Conservation (phyloP, 2,329 filamentous ascomycete species). For the Celoporthe dispersa region DNA sequence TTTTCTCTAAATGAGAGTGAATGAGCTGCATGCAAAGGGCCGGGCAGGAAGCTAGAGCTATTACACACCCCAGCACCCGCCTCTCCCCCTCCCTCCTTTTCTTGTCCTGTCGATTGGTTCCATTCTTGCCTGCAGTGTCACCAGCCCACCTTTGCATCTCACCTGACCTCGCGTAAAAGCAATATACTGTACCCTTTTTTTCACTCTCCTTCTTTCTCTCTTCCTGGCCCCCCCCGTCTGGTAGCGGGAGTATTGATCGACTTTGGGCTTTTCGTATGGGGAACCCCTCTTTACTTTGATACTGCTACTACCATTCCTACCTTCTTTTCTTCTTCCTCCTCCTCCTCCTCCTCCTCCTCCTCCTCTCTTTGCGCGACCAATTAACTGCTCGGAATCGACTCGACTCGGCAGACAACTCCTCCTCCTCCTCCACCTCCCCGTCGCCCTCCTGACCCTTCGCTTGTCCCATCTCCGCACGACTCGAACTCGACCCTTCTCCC, state of each 20-base stretch:
- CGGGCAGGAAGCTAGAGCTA: background rate
- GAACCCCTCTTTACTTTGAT: too few species aligned
- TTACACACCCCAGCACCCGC: background rate
- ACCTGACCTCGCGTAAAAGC: constrained; percentile 26
- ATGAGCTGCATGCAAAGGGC: constrained; percentile 37
- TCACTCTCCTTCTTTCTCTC: background rate
- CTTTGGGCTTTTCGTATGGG: too few species aligned
- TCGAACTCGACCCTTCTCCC: background rate
- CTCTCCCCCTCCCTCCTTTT: background rate
- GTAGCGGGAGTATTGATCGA: too few species aligned
- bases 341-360: too few species aligned
- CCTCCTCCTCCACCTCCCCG: background rate
- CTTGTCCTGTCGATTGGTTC: background rate
- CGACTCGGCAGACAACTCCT: background rate
- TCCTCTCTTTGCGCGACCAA: background rate
- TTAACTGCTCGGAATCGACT: background rate
- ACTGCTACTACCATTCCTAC: too few species aligned
- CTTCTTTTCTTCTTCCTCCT: background rate
- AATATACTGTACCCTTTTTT: background rate
- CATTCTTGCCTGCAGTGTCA: background rate
- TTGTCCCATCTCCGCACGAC: too few species aligned
- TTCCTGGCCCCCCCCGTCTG: too few species aligned
- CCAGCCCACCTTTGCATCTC: background rate
- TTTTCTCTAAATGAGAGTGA: constrained; percentile 39
- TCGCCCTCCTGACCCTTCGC: background rate